phyloP scores from a whole-genome alignment of 306 rosid genomes.

The Vigna nakashimae region DNA sequence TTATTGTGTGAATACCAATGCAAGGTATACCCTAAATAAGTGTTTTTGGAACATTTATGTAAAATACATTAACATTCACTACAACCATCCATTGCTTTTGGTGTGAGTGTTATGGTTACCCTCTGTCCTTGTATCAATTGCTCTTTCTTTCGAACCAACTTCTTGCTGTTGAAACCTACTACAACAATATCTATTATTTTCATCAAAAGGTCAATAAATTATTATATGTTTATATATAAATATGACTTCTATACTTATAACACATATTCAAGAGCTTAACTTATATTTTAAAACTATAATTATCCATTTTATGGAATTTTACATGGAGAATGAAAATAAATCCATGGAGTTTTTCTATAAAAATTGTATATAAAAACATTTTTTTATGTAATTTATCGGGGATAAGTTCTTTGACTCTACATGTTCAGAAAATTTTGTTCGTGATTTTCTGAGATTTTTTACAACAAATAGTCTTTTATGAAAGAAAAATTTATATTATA shows the following conservation, averaged over 20 bases:
- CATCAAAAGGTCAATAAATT: not conserved
- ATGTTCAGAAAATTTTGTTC: too few species aligned
- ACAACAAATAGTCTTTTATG: too few species aligned
- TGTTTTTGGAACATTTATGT: conserved; percentile 3
- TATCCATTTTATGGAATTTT: not conserved
- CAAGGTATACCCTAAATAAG: not conserved
- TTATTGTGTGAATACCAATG: not conserved
- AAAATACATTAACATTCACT: not conserved
- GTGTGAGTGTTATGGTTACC: conserved; percentile 3
- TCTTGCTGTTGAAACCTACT: conserved; percentile 19
- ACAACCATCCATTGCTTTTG: conserved; percentile 36
- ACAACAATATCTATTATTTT: conserved; percentile 1
- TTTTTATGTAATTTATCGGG: too few species aligned
- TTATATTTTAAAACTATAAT: not conserved
- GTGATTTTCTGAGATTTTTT: too few species aligned
- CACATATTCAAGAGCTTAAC: too few species aligned
- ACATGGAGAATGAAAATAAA: not conserved
- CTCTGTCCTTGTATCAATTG: not conserved
- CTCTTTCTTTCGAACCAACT: conserved; percentile 26
- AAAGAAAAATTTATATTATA: too few species aligned
- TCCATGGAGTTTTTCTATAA: too few species aligned
- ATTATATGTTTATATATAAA: not conserved
- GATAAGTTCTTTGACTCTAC: too few species aligned
- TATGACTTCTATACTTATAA: not conserved
- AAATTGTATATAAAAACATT: too few species aligned